These are phyloP conservation scores for Coniophora puteana DNA, from an alignment of 1,284 basidiomycete genomes.

Conservation along the genomic window DNA sequence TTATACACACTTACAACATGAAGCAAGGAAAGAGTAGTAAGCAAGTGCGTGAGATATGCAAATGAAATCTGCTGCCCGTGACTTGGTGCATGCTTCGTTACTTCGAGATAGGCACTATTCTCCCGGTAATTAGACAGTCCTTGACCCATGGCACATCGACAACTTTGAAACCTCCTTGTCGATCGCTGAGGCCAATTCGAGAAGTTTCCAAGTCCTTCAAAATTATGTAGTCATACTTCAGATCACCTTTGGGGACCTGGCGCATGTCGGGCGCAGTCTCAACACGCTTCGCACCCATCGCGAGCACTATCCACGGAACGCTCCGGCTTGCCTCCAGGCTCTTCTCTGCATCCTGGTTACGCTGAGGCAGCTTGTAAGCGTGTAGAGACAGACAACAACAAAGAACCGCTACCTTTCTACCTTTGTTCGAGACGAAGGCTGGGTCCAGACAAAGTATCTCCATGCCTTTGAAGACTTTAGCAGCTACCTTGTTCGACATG, in stretches of 20 bases:
- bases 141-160: conserved; percentile 76
- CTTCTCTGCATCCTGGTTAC: conserved; percentile 15
- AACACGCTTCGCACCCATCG: conserved; percentile 70
- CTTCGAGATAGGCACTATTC: conserved; percentile 14
- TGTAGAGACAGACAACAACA: neutral
- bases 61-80: conserved; percentile 7
- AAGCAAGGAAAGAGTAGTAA: neutral
- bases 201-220: conserved; percentile 46
- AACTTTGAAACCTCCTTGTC: conserved; percentile 28
- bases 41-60: conserved; percentile 4
- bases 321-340: conserved; percentile 26
- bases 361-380: conserved; percentile 10
- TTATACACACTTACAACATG: neutral
- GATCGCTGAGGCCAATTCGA: conserved; percentile 21
- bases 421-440: conserved; percentile 48
- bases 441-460: conserved; percentile 53
- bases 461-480: conserved; percentile 50
- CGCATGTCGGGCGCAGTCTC: conserved; percentile 46
- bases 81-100: neutral
- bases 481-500: conserved; percentile 49
- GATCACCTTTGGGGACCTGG: conserved; percentile 24
- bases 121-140: conserved; percentile 62
- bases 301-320: conserved; percentile 59
- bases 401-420: conserved; percentile 31
- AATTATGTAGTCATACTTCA: conserved; percentile 62